Evolutionary conservation across 176 grass and related monocot genomes (phyloP), one percentile per base, ranked within the genome.

Genomic region (Calamus simplicifolius): DNA sequence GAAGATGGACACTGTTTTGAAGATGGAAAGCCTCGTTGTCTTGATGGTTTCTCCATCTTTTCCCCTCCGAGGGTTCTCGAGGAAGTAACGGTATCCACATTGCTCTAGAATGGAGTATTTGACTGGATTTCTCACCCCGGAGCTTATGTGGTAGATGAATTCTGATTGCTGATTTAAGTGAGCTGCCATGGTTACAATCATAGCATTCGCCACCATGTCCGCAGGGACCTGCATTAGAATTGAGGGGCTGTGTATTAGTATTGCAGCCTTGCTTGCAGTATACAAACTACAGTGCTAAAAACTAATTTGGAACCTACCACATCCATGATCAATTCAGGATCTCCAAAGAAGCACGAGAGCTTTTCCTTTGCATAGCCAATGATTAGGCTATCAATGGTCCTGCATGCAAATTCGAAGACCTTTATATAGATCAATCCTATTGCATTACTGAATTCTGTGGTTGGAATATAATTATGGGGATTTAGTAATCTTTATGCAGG

Each of bases 151-250:
- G 75, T 89, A 85, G 69, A 81, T 68, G 14, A n/a, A 29, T 58
- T 51, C 29, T 1, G 7, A 49, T 16, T 38, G 18, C 14, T 89
- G 59, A 5, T 17, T 51, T 0, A 76, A 80, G 77, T 85, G 80
- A 31, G 64, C 79, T 43, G 61, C 82, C 62, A 81, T 68, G 1
- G 90, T 70, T 10, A 63, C 73, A 51, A 89, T 79, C 82, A 87
- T 95, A 16, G 90, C 82, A 57, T 95, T 95, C 48, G 64, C 90
- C 51, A 89, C 90, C 90, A 95, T 86, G 67, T 95, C 86, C 4
- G 82, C 90, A 6, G 90, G 90, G 57, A 95, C 84, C 90, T 95
- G 73, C 63, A 51, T 26, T 28, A 59, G 8, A 28, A 26, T 26
- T 21, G 6, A 15, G 4, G 6, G 10, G 57, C 26, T 16, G 25